phyloP scores from a whole-genome alignment of 805 yeast species.

The Candida ipomoeae region DNA sequence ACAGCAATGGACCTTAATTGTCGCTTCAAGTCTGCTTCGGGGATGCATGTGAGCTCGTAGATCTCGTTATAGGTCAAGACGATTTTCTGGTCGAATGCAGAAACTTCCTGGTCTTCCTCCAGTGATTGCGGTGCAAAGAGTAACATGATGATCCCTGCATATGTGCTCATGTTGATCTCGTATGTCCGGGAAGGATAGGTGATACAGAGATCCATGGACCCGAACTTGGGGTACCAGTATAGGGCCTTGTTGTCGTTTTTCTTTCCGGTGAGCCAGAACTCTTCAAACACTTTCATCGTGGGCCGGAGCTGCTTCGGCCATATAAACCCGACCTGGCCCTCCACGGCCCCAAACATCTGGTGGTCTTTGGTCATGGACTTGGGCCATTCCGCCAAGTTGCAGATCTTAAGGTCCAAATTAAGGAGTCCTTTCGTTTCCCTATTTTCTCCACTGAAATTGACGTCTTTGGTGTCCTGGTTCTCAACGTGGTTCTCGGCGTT shows the following conservation, averaged over 20 bases:
- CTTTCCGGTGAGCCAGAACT: slow-evolving; percentile 38
- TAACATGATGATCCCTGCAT: slow-evolving; percentile 73
- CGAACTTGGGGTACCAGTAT: slow-evolving; percentile 79
- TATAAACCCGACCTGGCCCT: slow-evolving; percentile 25
- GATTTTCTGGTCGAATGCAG: slow-evolving; percentile 49
- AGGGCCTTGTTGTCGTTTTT: slow-evolving; percentile 40
- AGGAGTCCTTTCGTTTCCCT: slow-evolving; percentile 12
- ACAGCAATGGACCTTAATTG: slow-evolving; percentile 81
- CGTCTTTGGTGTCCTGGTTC: no score
- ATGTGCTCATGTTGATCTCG: slow-evolving; percentile 75
- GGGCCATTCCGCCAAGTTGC: slow-evolving; percentile 45
- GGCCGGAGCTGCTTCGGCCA: slow-evolving; percentile 39
- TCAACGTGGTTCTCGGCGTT: no score
- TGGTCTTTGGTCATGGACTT: slow-evolving; percentile 44
- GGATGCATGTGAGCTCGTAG: slow-evolving; percentile 61
- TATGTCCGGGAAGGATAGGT: slow-evolving; percentile 66
- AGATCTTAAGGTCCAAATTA: slow-evolving; percentile 40
- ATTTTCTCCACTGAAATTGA: no score
- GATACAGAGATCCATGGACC: slow-evolving; percentile 75
- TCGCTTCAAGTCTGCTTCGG: slow-evolving; percentile 66
- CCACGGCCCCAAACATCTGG: slow-evolving; percentile 23
- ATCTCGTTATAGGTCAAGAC: slow-evolving; percentile 61
- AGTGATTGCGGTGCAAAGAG: slow-evolving; percentile 53
- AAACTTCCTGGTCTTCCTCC: slow-evolving; percentile 27
- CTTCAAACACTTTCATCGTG: slow-evolving; percentile 36